Base-by-base conservation (phyloP, 768 basidiomycete species). In the Hemileccinum rubropunctum region DNA sequence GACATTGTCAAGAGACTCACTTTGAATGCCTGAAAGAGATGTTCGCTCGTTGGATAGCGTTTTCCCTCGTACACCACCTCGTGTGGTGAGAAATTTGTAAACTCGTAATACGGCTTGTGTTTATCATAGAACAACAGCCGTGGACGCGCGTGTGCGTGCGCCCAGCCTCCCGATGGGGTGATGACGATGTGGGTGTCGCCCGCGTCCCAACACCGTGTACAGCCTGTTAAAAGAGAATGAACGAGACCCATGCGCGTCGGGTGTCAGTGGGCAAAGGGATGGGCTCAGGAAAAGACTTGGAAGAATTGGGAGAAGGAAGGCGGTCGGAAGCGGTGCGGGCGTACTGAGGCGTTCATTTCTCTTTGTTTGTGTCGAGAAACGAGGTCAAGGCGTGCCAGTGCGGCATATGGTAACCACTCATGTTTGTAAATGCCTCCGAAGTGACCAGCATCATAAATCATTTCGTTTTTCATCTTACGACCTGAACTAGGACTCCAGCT, bases 1-100 rank as follows among this genome's bases (percentile, higher is more conserved):
- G 17, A 4, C 11, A 32, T 2, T 9, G 21, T 23, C 15, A 17
- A 11, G 38, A 15, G 23, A 38, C 63, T n/a, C 48, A 80, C 84
- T 66, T 86, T 88, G 72, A 86, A 83, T 0, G 86, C 84, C 58
- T 88, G 86, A 57, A 86, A 88, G 17, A 88, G 76, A 64, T 88
- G 87, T 58, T 88, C 87, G 62, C 84, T 84, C 7, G 86, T 89
- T 0, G 84, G 84, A 56, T 88, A 89, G 36, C 69, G 70, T 59
- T 81, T 82, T 17, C 80, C 80, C 20, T 80, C 73, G 57, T 86
- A 84, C 15, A 75, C 60, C 8, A 89, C 82, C n/a, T 80, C 73
- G 64, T 87, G 83, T 0, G 79, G 64, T 1, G 87, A 87, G 59
- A 86, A 87, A 58, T 87, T 87, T 7, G 85, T 86, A 57, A 87